A percentile compares a stretch with the other conserved stretches of the same genome.
phyloP scores from a whole-genome alignment of 192 early-diverging fungal genomes.

The Entrophospora sp. region DNA sequence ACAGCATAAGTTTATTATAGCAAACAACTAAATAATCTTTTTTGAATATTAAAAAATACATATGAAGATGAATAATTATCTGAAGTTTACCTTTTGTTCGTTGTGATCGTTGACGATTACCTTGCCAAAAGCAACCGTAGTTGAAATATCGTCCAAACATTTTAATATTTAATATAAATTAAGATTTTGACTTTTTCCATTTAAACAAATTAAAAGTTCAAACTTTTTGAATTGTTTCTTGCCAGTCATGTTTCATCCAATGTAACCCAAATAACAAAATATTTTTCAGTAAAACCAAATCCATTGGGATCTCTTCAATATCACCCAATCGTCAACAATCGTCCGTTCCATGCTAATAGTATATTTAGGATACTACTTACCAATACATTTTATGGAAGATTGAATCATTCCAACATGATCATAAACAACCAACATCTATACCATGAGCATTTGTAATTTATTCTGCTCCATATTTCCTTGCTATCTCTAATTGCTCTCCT shows the following conservation, averaged over 20 bases:
- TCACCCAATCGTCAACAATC: constrained; percentile 75
- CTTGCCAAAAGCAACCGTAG: constrained; percentile 69
- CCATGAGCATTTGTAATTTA: constrained; percentile 64
- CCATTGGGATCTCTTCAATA: constrained; percentile 72
- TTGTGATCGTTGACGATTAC: too few species aligned
- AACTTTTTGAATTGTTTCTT: constrained; percentile 48
- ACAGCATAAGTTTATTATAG: too few species aligned
- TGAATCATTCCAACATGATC: constrained; percentile 76
- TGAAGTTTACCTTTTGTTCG: too few species aligned
- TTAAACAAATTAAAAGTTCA: constrained; percentile 60
- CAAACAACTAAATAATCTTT: too few species aligned
- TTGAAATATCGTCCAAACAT: constrained; percentile 54
- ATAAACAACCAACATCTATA: constrained; percentile 67
- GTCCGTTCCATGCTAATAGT: constrained; percentile 79
- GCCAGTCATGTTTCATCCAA: constrained; percentile 59
- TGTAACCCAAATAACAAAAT: constrained; percentile 64
- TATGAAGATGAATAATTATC: too few species aligned
- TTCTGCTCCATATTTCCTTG: constrained; percentile 65
- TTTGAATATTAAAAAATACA: too few species aligned
- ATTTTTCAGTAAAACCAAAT: constrained; percentile 79
- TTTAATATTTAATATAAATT: constrained; percentile 58
- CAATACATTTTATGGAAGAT: constrained; percentile 41
- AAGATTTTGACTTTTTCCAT: constrained; percentile 43
- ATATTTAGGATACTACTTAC: background rate
- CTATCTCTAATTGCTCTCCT: constrained; percentile 60